Conservation (phyloP, 1,284 basidiomycete species). For the Tilletia setariae region DNA sequence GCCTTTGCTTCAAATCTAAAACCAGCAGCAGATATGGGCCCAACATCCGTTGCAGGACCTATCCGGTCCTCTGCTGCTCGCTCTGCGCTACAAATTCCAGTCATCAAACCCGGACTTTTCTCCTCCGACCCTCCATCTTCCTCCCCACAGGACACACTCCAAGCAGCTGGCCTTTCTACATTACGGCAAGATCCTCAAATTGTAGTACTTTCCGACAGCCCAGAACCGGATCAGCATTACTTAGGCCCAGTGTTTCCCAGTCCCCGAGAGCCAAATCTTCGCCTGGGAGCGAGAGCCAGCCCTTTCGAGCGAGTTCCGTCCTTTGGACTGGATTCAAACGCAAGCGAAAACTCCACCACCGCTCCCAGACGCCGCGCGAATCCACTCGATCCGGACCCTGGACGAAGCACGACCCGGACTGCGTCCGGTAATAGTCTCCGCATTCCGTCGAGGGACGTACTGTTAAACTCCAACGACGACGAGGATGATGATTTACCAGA, state of each 20-base stretch:
- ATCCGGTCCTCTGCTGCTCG: neutral
- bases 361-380: too few relatives aligned
- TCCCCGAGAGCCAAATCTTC: too few relatives aligned
- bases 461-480: too few relatives aligned
- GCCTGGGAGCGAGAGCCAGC: neutral
- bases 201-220: neutral
- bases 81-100: neutral
- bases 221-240: neutral
- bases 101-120: constrained; percentile 18
- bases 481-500: neutral
- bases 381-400: too few relatives aligned
- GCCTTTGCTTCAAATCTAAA: neutral
- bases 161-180: neutral
- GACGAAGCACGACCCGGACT: too few relatives aligned
- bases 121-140: constrained; percentile 15
- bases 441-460: too few relatives aligned
- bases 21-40: too few relatives aligned
- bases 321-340: too few relatives aligned
- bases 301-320: neutral
- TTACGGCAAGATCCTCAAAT: neutral
- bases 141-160: neutral
- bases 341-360: too few relatives aligned
- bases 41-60: too few relatives aligned
- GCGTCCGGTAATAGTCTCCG: too few relatives aligned
- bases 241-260: too few relatives aligned